Evolutionary conservation across 2,329 filamentous ascomycete genomes (phyloP), one percentile per base, ranked within the genome.

Genomic region (Oidium heveae): DNA sequence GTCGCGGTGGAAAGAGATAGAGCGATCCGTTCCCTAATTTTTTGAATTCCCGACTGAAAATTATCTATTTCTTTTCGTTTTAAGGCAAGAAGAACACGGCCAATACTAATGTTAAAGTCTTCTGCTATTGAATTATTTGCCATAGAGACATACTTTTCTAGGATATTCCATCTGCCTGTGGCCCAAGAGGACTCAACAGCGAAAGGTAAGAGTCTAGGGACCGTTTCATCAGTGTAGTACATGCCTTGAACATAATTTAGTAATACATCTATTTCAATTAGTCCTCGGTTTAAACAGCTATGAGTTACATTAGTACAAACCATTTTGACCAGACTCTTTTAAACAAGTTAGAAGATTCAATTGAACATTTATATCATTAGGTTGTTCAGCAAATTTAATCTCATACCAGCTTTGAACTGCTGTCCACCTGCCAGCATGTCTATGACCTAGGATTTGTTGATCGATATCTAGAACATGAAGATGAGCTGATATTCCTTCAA

Each of bases 361-460:
- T 64, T 95, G 88, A 13, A 84, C 74, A 55, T 93, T 83, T 18
- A 76, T 65, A 63, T 94, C 82, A 54, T 81, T 72, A 0, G 89
- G 88, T 49, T 82, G 75, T 61, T 91, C 80, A 2, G 84, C 81
- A 36, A 96, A 73, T 58, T 88, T 82, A 59, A 94, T 80, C 65
- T 98, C 88, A 66, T 95, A 96, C 91, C 93, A 98, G 58, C 86
- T 94, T 68, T 96, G 91, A 24, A 88, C 91, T 53, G 89, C 86
- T 16, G 85, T 82, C 88, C 91, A 98, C 58, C 88, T 75, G 4
- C 91, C 91, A 20, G 88, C 85, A 66, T 94, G 96, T 56, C 84
- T 79, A 68, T 98, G 87, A 61, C 93, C 86, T 55, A 95, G 73
- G 34, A 95, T 83, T 65, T 96, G 88, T 65, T 95, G 89, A 57